Evolutionary conservation across 768 basidiomycete species (phyloP).

Genomic region (Kwoniella pini): DNA sequence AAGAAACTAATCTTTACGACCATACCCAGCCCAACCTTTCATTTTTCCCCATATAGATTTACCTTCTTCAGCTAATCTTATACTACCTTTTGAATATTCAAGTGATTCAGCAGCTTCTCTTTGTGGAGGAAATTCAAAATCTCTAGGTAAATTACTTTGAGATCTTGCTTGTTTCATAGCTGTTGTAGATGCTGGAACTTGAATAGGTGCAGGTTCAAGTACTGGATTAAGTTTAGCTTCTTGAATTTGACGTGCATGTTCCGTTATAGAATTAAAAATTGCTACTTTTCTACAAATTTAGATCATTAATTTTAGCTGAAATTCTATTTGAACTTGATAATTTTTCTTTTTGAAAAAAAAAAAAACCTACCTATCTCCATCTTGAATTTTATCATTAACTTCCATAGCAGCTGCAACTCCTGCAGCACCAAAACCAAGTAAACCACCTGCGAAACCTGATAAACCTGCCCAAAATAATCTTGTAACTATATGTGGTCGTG

Average conservation of each 20-base stretch:
- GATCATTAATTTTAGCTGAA: too few species aligned
- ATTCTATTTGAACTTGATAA: too few species aligned
- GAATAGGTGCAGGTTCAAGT: slow-evolving; percentile 7
- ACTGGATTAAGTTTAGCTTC: slow-evolving; percentile 14
- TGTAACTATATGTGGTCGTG: slow-evolving; percentile 14
- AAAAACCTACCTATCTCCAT: slow-evolving; percentile 22
- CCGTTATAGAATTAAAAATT: slow-evolving; percentile 19
- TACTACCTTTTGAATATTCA: not conserved
- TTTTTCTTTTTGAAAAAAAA: too few species aligned
- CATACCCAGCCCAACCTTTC: slow-evolving; percentile 17
- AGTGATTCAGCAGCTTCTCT: slow-evolving; percentile 9
- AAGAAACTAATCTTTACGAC: not conserved
- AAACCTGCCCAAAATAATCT: slow-evolving; percentile 17
- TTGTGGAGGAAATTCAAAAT: slow-evolving; percentile 24
- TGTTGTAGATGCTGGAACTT: slow-evolving; percentile 13
- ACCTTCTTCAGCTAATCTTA: slow-evolving; percentile 9
- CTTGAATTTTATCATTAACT: slow-evolving; percentile 21
- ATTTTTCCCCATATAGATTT: slow-evolving; percentile 10
- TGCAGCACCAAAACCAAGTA: slow-evolving; percentile 22
- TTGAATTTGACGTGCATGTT: slow-evolving; percentile 16
- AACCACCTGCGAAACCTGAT: slow-evolving; percentile 13
- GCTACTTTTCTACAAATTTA: slow-evolving; percentile 15
- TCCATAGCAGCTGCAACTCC: slow-evolving; percentile 23
- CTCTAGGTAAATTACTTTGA: slow-evolving; percentile 15
- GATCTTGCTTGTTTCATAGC: slow-evolving; percentile 17